Percentiles rank a stretch among this genome's conserved stretches.
Conservation (phyloP, 495 filamentous ascomycete genomes). For the Penicillium roqueforti region DNA sequence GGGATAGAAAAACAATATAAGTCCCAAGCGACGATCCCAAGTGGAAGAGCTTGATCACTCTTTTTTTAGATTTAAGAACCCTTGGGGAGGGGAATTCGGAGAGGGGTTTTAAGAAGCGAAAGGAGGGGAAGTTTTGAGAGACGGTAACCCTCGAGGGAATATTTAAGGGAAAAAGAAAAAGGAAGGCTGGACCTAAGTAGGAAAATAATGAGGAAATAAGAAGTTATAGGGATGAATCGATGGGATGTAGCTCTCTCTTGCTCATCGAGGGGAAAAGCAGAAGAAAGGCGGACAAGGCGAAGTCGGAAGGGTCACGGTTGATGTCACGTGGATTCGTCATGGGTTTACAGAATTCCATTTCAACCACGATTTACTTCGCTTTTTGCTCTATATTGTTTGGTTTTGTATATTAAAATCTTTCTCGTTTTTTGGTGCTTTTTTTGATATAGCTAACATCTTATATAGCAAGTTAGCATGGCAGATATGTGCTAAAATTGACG, state of each 20-base stretch:
- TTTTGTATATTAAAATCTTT: not conserved
- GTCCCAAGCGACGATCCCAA: slow-evolving; percentile 26
- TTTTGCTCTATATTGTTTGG: not conserved
- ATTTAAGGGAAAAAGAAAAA: slow-evolving; percentile 2
- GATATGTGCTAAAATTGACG: not conserved
- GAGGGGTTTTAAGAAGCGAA: slow-evolving; percentile 28
- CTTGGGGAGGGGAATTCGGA: slow-evolving; percentile 23
- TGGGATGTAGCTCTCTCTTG: slow-evolving; percentile 22
- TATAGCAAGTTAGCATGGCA: not conserved
- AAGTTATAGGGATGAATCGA: slow-evolving; percentile 18
- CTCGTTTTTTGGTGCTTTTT: not conserved
- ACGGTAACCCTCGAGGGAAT: slow-evolving; percentile 25
- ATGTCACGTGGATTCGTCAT: slow-evolving; percentile 47
- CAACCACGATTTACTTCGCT: not conserved
- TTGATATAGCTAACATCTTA: not conserved
- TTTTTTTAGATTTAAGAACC: slow-evolving; percentile 18
- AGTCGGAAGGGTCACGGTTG: slow-evolving; percentile 22
- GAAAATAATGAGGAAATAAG: slow-evolving; percentile 6
- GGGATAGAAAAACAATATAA: slow-evolving; percentile 17
- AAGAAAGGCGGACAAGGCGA: slow-evolving; percentile 19
- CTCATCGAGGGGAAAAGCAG: slow-evolving; percentile 29
- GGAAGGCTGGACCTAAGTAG: slow-evolving; percentile 3
- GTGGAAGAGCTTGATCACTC: slow-evolving; percentile 22
- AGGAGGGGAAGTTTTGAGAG: slow-evolving; percentile 24
- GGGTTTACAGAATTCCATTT: slow-evolving; percentile 25